A percentile compares a stretch with the other conserved stretches of the same genome.
phyloP scores from a whole-genome alignment of 306 rosid genomes.

The Geum urbanum region DNA sequence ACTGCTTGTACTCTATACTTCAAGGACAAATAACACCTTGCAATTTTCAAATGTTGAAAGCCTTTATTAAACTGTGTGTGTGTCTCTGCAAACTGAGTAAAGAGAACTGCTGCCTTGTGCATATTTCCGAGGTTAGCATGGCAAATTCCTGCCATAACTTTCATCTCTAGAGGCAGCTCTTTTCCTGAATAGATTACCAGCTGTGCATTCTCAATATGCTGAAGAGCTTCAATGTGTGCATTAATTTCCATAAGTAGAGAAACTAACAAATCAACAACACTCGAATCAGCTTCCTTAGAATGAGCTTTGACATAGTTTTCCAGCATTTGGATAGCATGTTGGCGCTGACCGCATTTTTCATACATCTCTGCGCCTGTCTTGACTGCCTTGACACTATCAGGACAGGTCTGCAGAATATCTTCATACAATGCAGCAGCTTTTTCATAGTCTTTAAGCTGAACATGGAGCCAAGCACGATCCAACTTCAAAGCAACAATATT shows the following conservation, averaged over 20 bases:
- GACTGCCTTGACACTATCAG: constrained; percentile 65
- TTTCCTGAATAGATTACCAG: constrained; percentile 30
- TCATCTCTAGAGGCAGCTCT: constrained; percentile 56
- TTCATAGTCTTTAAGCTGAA: constrained; percentile 64
- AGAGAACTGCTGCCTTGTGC: constrained; percentile 58
- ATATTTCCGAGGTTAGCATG: constrained; percentile 60
- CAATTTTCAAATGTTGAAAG: constrained; percentile 53
- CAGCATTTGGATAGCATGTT: constrained; percentile 54
- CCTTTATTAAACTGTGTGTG: constrained; percentile 35
- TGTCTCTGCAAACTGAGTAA: constrained; percentile 48
- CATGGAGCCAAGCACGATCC: constrained; percentile 60
- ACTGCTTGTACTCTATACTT: constrained; percentile 60
- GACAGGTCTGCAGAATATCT: constrained; percentile 51
- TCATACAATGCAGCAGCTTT: constrained; percentile 76
- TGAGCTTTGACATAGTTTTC: constrained; percentile 64
- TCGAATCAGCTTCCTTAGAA: constrained; percentile 43
- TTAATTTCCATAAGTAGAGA: constrained; percentile 58
- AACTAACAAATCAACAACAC: constrained; percentile 68
- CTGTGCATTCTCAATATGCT: constrained; percentile 51
- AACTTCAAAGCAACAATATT: constrained; percentile 34
- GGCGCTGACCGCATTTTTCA: constrained; percentile 69
- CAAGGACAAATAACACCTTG: constrained; percentile 58
- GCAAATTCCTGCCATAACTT: constrained; percentile 72
- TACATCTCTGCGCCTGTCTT: constrained; percentile 67
- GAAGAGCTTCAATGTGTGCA: constrained; percentile 62